Conservation (phyloP, 2,329 filamentous ascomycete genomes). For the Ramichloridium luteum region DNA sequence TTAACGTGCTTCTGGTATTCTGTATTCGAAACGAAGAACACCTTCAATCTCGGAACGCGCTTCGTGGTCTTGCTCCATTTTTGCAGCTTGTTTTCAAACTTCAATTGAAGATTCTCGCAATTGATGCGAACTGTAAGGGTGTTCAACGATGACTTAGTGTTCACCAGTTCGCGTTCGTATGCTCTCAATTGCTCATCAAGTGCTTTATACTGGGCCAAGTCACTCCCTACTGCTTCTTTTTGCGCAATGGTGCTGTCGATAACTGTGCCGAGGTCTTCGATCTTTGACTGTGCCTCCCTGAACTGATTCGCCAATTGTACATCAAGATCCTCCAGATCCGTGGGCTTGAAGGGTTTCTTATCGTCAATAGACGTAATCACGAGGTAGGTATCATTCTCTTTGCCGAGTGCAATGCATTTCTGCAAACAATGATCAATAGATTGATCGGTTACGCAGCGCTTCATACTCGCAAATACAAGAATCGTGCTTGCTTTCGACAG, state of each 20-base stretch:
- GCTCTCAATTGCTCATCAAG: neutral
- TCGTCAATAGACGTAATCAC: constrained; percentile 5
- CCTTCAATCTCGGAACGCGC: constrained; percentile 8
- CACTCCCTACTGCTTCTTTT: neutral
- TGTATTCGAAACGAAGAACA: constrained; percentile 11
- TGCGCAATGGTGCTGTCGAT: neutral
- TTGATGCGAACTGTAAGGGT: neutral
- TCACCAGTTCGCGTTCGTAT: neutral
- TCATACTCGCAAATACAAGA: constrained; percentile 5
- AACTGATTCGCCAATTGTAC: no score
- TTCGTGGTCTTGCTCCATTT: constrained; percentile 7
- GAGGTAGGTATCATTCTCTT: constrained; percentile 7
- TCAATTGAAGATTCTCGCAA: no score
- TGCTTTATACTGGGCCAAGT: neutral
- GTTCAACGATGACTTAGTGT: neutral
- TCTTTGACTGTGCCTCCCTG: no score
- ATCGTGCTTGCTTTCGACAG: constrained; percentile 8
- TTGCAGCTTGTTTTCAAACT: neutral
- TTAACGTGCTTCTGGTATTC: constrained; percentile 13
- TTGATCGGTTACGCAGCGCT: constrained; percentile 6
- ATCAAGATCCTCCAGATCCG: no score
- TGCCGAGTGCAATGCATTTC: constrained; percentile 7
- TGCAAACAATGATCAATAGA: constrained; percentile 6
- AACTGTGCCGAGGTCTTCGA: neutral
- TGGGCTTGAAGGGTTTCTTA: neutral